Conservation (phyloP, 768 basidiomycete species). For the Punctularia strigosozonata region DNA sequence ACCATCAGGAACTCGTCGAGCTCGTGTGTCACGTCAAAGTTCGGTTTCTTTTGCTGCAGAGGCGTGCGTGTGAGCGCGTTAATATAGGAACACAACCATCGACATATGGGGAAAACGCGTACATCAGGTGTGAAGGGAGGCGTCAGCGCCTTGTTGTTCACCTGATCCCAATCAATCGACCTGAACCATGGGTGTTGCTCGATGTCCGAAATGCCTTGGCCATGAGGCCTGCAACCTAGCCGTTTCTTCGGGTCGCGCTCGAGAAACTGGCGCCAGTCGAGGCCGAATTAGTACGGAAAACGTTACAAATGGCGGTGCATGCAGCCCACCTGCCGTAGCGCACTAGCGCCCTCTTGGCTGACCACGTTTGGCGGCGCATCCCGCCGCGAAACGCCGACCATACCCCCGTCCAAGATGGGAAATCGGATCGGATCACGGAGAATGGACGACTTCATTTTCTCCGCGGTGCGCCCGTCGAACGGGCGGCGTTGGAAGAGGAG, state of each 20-base stretch:
- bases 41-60: slow-evolving; percentile 82
- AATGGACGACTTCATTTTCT: slow-evolving; percentile 83
- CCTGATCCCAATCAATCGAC: slow-evolving; percentile 65
- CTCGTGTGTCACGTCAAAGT: slow-evolving; percentile 96
- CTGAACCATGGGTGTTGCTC: slow-evolving; percentile 79
- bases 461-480: slow-evolving; percentile 83
- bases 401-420: no score
- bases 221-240: slow-evolving; percentile 65
- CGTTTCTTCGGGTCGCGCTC: slow-evolving; percentile 72
- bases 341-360: slow-evolving; percentile 56
- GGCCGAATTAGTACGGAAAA: no score
- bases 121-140: slow-evolving; percentile 93
- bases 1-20: slow-evolving; percentile 95
- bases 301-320: no score
- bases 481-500: slow-evolving; percentile 76
- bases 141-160: slow-evolving; percentile 57
- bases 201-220: slow-evolving; percentile 68
- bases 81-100: neutral
- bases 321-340: no score
- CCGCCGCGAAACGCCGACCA: no score
- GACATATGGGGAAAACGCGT: slow-evolving; percentile 23
- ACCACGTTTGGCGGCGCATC: no score
- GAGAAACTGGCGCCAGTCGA: slow-evolving; percentile 48
- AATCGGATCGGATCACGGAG: slow-evolving; percentile 67
- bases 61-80: no score